Evolutionary conservation across 225 moss, liverwort and hornwort species (phyloP), one percentile per base, ranked within the genome.

Genomic region (Lunularia cruciata): DNA sequence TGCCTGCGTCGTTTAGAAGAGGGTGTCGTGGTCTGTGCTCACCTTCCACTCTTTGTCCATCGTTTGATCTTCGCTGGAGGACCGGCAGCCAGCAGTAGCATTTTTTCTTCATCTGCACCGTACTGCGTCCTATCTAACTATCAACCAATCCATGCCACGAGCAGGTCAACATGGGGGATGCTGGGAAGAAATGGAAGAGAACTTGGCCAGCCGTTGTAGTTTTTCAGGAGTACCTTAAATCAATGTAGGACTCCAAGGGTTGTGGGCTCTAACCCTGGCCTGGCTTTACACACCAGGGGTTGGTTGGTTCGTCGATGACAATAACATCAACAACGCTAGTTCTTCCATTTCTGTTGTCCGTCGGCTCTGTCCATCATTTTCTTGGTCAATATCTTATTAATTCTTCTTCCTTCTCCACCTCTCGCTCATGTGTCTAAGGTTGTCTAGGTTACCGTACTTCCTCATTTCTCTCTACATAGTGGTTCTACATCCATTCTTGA

Each of bases 181-280:
- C 56, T 13, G 71, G 60, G 72, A 80, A 72, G 68, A 75, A 75
- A 67, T 69, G 75, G 75, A 76, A 63, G 68, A 72, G 72, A 64
- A 62, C n/a, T n/a, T n/a, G 38, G 68, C 46, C 38, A 38, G 63
- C 53, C 26, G 58, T 37, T 16, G 65, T 49, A 23, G n/a, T n/a
- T n/a, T 70, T 33, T 12, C 57, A 19, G 68, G 36, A 72, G 61
- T 65, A 56, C 39, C 42, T 32, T 82, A 68, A 75, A 78, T 82
- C 82, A 63, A 78, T 78, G 78, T 73, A 71, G 58, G 67, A 68
- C 60, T 67, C 34, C 63, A 35, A 65, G 77, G 51, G 74, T 78
- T 37, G 71, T 63, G 61, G 73, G 71, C 63, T 72, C 56, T 66
- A 78, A 71, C 74, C 82, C 78, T 82, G 77, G 74, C 82, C 77